Evolutionary conservation across 2,329 filamentous ascomycete species (phyloP).

Genomic region (Nemania serpens): DNA sequence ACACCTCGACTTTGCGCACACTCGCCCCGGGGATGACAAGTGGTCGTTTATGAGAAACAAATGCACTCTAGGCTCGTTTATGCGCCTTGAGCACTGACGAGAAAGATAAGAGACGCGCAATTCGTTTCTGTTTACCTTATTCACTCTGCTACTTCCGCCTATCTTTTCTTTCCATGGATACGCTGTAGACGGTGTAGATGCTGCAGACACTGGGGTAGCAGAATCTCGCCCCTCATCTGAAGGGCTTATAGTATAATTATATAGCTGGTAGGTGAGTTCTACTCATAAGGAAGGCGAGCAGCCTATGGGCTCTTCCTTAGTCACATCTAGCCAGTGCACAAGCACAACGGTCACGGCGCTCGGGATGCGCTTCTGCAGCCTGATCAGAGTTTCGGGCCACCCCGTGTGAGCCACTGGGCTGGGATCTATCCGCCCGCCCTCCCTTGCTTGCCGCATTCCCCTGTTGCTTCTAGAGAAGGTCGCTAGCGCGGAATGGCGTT

Average conservation of each 20-base stretch:
- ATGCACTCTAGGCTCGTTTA: not conserved
- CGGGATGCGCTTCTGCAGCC: slow-evolving; percentile 32
- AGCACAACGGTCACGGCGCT: slow-evolving; percentile 21
- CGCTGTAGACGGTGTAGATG: not conserved
- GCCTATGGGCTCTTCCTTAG: slow-evolving; percentile 21
- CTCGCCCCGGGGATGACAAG: not conserved
- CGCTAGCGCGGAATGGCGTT: slow-evolving; percentile 36
- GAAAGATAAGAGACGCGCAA: not conserved
- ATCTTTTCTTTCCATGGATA: not conserved
- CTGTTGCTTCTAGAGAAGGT: slow-evolving; percentile 28
- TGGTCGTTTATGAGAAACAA: not conserved
- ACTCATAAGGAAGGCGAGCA: not conserved
- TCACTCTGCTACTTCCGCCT: not conserved
- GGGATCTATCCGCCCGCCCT: slow-evolving; percentile 41
- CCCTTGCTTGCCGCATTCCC: slow-evolving; percentile 40
- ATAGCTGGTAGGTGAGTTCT: not conserved
- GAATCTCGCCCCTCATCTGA: slow-evolving; percentile 15
- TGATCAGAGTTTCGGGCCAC: slow-evolving; percentile 42
- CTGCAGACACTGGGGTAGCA: not conserved
- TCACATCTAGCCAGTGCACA: slow-evolving; percentile 25
- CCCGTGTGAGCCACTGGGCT: slow-evolving; percentile 41
- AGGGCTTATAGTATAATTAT: not conserved
- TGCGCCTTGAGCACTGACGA: not conserved
- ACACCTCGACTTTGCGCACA: not conserved
- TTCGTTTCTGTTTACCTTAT: not conserved